phyloP scores from a whole-genome alignment of 1,139 yeast species.

The Protomyces inouyei region DNA sequence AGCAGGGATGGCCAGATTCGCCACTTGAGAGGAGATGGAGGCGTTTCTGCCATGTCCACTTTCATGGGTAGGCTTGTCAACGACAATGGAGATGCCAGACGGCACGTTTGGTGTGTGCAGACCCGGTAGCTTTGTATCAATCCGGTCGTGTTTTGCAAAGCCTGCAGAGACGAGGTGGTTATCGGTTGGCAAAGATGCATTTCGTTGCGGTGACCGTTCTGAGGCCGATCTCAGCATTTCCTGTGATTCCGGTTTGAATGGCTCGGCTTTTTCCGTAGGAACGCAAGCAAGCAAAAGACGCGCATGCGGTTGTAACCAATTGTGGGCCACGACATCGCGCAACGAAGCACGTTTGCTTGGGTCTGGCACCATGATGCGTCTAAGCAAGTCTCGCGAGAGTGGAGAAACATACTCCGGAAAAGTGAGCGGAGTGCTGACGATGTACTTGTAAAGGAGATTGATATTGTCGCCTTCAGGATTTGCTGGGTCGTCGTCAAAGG shows the following conservation, averaged over 20 bases:
- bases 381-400: constrained; percentile 79
- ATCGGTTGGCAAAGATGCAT: constrained; percentile 7
- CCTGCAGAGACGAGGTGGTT: constrained; percentile 29
- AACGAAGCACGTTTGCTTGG: constrained; percentile 74
- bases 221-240: constrained; percentile 14
- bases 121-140: constrained; percentile 12
- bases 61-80: constrained; percentile 31
- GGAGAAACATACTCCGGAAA: constrained; percentile 94
- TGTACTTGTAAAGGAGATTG: constrained; percentile 82
- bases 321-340: constrained; percentile 68
- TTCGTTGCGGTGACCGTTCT: constrained; percentile 2
- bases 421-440: constrained; percentile 83
- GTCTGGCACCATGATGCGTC: constrained; percentile 78
- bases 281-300: constrained; percentile 37
- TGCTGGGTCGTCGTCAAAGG: constrained; percentile 95
- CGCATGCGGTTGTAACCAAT: constrained; percentile 80
- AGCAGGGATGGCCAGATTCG: constrained; percentile 6
- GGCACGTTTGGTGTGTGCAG: background rate
- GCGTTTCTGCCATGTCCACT: constrained; percentile 30
- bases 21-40: background rate
- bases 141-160: constrained; percentile 26
- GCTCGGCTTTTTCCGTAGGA: background rate
- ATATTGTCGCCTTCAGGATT: constrained; percentile 96
- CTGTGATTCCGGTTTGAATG: background rate
- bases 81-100: background rate